Base-by-base conservation (phyloP, 208 protist species). In the Wallacemonas sp. region DNA sequence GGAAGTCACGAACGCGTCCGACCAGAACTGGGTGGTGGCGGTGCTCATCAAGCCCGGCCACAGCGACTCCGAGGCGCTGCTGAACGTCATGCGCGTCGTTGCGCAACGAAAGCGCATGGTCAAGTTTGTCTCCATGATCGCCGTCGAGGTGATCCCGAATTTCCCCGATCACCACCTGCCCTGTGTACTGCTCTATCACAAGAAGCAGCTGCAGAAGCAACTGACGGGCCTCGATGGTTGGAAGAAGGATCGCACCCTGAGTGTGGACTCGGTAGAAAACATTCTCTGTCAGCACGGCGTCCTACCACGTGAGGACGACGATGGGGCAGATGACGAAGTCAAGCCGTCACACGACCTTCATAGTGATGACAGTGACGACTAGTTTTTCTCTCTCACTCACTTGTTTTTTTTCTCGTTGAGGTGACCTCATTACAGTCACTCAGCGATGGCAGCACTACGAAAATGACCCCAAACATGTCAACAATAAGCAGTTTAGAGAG, bases 121-220 rank as follows among this genome's bases (percentile, higher is more conserved):
- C 25, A 97, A 97, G 67, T 90, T 94, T 77, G 79, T 97, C 1
- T 92, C 84, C 10, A 89, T 97, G 68, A 66, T 91, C 22, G 84
- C 86, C 11, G 89, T 82, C 0, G 91, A 97, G 64, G 84, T 86
- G 2, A 82, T 94, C 26, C 73, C 81, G 1, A 86, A 89, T 61
- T 92, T 97, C 67, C 91, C 91, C 0, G 77, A 91, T 23, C 45
- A 74, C 0, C 85, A 92, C 61, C 55, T 94, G 16, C 91, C 91
- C 0, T 97, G 91, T 42, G 91, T 94, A 23, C 65, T 97, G 31
- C 66, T 97, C 1, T 97, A 97, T 73, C 46, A 80, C 16, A 65
- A 89, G 38, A 82, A 82, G 67, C 65, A 79, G 55, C 61, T 94
- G 12, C 67, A 81, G 65, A 67, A 85, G 46, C 91, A 93, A 65